Evolutionary conservation across 2,329 filamentous ascomycete species (phyloP), one percentile per base, ranked within the genome.

Genomic region (Onygenales sp.): DNA sequence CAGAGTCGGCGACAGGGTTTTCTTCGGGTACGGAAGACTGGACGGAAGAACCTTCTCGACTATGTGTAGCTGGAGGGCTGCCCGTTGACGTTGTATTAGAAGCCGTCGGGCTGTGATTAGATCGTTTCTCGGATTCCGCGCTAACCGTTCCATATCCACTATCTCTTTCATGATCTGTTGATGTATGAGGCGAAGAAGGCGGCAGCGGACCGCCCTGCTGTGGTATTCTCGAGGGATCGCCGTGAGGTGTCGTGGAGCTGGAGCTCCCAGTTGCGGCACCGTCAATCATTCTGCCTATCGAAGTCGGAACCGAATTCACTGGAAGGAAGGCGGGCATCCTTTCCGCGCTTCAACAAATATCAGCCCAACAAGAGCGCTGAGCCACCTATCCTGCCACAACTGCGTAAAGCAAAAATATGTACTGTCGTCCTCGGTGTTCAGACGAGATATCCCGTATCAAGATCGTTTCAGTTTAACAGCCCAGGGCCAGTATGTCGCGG

Each of bases 1-100:
- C 87, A 9, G 86, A 86, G 14, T 86, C 84, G 40, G 85, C 85
- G 79, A 90, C 88, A 55, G 88, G 85, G 27, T 88, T 77, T 61
- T 94, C 88, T 55, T 83, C 65, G 10, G 65, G 64, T 1, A 52
- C 52, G 5, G 58, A 59, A 8, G 52, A 54, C 6, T 51, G 52
- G 21, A 14, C 40, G 4, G 52, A 46, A 11, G 52, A 54, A 5
- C 42, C 49, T n/a, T 52, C 49, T 37, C 49, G 33, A 39, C 49
- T 50, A 44, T 44, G 49, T 27, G 40, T 37, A n/a, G 31, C 37
- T 14, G 31, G 40, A 9, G 49, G 49, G 17, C 49, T 52, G 11
- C 14, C 49, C 17, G 11, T 45, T 2, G 49, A 52, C 9, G 49
- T 32, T 2, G 42, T 27, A 45, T 52, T 43, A 31, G 49, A 44